These are phyloP conservation scores for Megacollybia platyphylla DNA, from an alignment of 1,284 basidiomycete species.

Conservation along the genomic window DNA sequence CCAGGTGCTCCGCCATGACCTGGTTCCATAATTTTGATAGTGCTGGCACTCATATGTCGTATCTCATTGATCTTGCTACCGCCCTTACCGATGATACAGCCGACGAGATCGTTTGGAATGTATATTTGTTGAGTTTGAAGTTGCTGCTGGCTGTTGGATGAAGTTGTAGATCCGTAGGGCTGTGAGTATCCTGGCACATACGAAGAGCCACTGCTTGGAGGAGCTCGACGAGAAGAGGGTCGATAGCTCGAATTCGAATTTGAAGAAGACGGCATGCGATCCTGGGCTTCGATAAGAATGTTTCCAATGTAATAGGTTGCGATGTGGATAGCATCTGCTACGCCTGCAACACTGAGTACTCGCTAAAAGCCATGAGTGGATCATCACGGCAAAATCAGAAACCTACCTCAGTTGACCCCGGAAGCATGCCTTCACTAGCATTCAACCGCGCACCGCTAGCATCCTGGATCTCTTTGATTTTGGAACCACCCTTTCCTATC, in stretches of 20 bases:
- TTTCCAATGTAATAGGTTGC: constrained; percentile 99
- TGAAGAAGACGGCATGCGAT: constrained; percentile 62
- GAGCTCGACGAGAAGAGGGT: constrained; percentile 33
- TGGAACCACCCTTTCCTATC: constrained; percentile 93
- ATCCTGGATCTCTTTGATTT: constrained; percentile 99
- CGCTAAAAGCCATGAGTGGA: constrained; percentile 38
- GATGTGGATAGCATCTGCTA: constrained; percentile 99
- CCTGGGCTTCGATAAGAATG: constrained; percentile 91
- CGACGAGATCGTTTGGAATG: constrained; percentile 96
- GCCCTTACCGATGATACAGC: constrained; percentile 97
- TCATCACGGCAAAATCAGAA: constrained; percentile 4
- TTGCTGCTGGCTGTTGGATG: constrained; percentile 34
- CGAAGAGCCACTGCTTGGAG: constrained; percentile 40
- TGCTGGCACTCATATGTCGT: constrained; percentile 83
- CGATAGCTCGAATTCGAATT: constrained; percentile 48
- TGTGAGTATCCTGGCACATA: constrained; percentile 58
- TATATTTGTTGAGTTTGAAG: constrained; percentile 97
- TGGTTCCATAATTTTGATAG: constrained; percentile 99
- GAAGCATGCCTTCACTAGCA: constrained; percentile 96
- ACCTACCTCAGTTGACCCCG: constrained; percentile 91
- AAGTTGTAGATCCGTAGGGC: constrained; percentile 26
- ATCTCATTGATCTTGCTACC: constrained; percentile 99
- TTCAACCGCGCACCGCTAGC: constrained; percentile 94
- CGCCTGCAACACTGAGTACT: constrained; percentile 93
- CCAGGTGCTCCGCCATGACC: constrained; percentile 69